Evolutionary conservation across 257 asterid species (phyloP), one percentile per base, ranked within the genome.

Genomic region (Lavandula angustifolia): DNA sequence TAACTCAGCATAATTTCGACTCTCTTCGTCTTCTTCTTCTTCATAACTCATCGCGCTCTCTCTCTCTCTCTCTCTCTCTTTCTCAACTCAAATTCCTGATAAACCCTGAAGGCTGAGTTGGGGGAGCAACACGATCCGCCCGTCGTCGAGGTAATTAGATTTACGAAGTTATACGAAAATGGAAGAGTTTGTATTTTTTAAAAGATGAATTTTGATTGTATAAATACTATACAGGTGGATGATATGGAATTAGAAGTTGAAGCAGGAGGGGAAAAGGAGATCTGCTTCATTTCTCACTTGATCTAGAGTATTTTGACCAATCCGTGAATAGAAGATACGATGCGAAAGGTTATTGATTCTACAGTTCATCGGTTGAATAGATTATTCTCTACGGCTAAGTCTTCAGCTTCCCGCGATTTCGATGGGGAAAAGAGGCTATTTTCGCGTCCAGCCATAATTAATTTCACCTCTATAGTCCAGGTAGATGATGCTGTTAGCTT

Each of bases 401-500:
- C 55, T 31, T 40, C 52, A 4, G 46, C 63, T 7, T 1, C 68
- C 8, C 18, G 14, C 1, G 32, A 54, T 67, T 11, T 41, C 49
- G 16, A 33, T 32, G 27, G 16, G 8, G 63, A 41, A 67, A 58
- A 58, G 43, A 14, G 9, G 60, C 43, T 3, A 13, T 49, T 48
- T 64, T 40, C 51, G 4, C 17, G 18, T 47, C 16, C 46, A 43
- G 53, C 22, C 70, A 52, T 43, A 12, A 54, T 60, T 3, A 66
- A 62, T 67, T 64, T 73, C 22, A 48, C 31, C 46, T 33, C 50
- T 9, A 63, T 72, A 13, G 41, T 6, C 11, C 12, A 33, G 14
- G 58, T 58, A 11, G 62, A 69, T 2, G 77, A 75, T 57, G 77
- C 82, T 11, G n/a, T 71, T 67, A 5, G 13, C 35, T 46, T 80